Conservation (phyloP, 2,329 filamentous ascomycete genomes). For the Epichloe sp. region DNA sequence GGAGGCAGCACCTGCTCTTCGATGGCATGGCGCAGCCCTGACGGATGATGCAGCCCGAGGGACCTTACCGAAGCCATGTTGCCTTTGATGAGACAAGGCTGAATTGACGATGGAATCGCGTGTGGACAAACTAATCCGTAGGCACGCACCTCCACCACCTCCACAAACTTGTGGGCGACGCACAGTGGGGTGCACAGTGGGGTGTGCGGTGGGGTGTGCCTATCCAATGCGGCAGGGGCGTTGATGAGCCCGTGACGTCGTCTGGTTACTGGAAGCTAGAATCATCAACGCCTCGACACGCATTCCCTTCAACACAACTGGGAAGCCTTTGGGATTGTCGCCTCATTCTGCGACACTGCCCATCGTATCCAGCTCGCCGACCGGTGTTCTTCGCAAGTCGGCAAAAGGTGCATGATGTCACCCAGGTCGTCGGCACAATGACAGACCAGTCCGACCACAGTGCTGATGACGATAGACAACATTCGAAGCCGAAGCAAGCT, state of each 20-base stretch:
- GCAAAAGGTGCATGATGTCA: slow-evolving; percentile 3
- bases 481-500: neutral
- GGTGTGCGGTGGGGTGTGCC: too few species aligned
- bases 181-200: too few species aligned
- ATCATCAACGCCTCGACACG: neutral
- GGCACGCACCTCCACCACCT: too few species aligned
- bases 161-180: too few species aligned
- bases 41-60: slow-evolving; percentile 79
- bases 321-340: neutral
- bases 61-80: slow-evolving; percentile 83
- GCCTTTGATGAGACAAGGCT: slow-evolving; percentile 3
- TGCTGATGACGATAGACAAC: neutral
- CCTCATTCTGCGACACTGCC: neutral
- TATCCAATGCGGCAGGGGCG: neutral
- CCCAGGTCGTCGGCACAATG: slow-evolving; percentile 3
- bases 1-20: slow-evolving; percentile 62
- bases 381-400: neutral
- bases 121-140: neutral
- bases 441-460: slow-evolving; percentile 6
- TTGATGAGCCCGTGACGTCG: neutral
- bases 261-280: neutral
- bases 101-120: neutral
- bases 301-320: neutral
- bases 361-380: neutral
- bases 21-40: slow-evolving; percentile 70